Percentiles rank a stretch among this genome's conserved stretches.
Conservation (phyloP, 179 eudicot genomes). For the Amaranthus tricolor region DNA sequence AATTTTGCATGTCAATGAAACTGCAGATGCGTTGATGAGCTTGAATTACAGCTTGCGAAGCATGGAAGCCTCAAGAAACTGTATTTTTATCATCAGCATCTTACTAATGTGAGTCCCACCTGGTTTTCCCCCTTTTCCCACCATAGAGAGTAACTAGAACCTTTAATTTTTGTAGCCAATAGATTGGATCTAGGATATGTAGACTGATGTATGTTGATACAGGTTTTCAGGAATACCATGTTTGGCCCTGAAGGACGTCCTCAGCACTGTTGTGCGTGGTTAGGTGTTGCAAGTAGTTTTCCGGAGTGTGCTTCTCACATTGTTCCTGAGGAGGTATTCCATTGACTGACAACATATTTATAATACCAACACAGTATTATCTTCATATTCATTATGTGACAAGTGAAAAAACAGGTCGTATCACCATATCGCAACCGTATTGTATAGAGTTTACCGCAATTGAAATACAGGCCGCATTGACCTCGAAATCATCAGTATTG, state of each 20-base stretch:
- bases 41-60: conserved; percentile 85
- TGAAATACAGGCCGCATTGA: too few relatives aligned
- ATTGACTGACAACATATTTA: conserved; percentile 12
- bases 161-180: not conserved
- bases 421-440: too few relatives aligned
- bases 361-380: conserved; percentile 3
- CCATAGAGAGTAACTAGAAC: not conserved
- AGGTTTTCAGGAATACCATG: conserved; percentile 99
- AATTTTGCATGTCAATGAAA: conserved; percentile 21
- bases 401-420: too few relatives aligned
- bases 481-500: too few relatives aligned
- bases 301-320: conserved; percentile 94
- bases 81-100: conserved; percentile 98
- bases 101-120: conserved; percentile 70
- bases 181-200: not conserved
- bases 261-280: conserved; percentile 99
- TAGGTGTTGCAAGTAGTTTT: conserved; percentile 99
- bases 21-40: conserved; percentile 94
- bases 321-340: conserved; percentile 93
- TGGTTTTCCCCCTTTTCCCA: not conserved
- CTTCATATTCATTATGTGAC: not conserved
- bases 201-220: conserved; percentile 24
- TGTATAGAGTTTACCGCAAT: too few relatives aligned
- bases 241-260: conserved; percentile 99
- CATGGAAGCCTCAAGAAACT: conserved; percentile 95